These are phyloP conservation scores for Solanum sejunctum DNA, from an alignment of 257 asterid genomes.

Conservation along the genomic window DNA sequence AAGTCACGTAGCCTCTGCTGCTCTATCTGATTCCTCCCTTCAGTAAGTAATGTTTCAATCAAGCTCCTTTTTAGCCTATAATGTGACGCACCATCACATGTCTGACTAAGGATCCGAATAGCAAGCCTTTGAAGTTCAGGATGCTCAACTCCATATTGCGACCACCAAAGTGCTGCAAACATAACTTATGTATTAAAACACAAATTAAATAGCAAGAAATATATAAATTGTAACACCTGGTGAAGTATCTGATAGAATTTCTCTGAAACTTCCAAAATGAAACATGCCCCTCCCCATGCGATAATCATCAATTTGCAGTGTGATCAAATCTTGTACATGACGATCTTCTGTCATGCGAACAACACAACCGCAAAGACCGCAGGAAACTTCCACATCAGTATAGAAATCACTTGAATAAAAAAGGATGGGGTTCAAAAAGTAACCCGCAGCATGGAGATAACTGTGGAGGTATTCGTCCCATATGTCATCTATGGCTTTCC, in stretches of 20 bases:
- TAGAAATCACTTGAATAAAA: conserved; percentile 23
- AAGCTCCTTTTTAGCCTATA: conserved; percentile 30
- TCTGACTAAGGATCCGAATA: conserved; percentile 39
- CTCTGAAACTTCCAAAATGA: conserved; percentile 8
- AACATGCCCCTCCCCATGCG: conserved; percentile 10
- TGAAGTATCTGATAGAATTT: conserved; percentile 3
- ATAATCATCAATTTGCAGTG: conserved; percentile 23
- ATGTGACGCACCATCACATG: conserved; percentile 39
- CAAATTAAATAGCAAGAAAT: background rate
- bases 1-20: conserved; percentile 15
- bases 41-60: conserved; percentile 19
- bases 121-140: conserved; percentile 49
- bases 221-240: conserved; percentile 24
- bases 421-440: conserved; percentile 39
- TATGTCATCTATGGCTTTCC: conserved; percentile 46
- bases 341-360: conserved; percentile 13
- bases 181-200: background rate
- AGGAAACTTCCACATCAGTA: conserved; percentile 34
- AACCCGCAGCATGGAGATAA: conserved; percentile 56
- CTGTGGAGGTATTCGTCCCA: conserved; percentile 46
- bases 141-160: conserved; percentile 24
- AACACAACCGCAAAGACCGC: conserved; percentile 29
- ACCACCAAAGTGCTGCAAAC: conserved; percentile 57
- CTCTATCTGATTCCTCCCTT: conserved; percentile 12
- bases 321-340: conserved; percentile 6